phyloP scores from a whole-genome alignment of 805 yeast genomes.

The Lachancea fermentati region DNA sequence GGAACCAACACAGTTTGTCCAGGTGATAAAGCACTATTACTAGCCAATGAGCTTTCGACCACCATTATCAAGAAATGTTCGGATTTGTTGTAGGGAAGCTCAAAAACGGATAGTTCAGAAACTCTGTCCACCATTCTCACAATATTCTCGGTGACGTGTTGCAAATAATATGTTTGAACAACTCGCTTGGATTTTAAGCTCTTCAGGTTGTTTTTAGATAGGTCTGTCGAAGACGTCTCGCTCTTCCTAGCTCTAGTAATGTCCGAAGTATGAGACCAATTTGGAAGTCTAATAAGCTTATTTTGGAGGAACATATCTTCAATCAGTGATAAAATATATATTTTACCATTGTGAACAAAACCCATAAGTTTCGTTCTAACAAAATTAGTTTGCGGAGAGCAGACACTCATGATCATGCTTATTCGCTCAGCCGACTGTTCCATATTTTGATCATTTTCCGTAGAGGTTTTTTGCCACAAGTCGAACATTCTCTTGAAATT shows the following conservation, averaged over 20 bases:
- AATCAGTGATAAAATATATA: constrained; percentile 80
- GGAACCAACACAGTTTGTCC: constrained; percentile 9
- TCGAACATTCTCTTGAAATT: constrained; percentile 28
- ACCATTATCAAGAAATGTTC: constrained; percentile 83
- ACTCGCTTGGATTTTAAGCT: constrained; percentile 17
- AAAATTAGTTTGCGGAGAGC: constrained; percentile 38
- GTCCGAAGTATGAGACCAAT: constrained; percentile 34
- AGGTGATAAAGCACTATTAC: constrained; percentile 6
- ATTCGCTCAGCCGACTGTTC: constrained; percentile 19
- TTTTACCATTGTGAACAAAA: constrained; percentile 78
- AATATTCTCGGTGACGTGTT: constrained; percentile 79
- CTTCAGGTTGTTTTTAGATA: neutral
- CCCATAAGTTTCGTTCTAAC: constrained; percentile 89
- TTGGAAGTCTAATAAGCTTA: constrained; percentile 29
- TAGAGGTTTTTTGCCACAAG: constrained; percentile 2
- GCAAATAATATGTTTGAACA: constrained; percentile 59
- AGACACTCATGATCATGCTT: constrained; percentile 24
- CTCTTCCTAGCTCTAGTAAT: constrained; percentile 16
- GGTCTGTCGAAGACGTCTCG: neutral
- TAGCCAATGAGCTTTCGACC: constrained; percentile 63
- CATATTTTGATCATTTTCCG: neutral
- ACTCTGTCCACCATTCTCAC: constrained; percentile 76
- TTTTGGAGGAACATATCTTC: constrained; percentile 85
- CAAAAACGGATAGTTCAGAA: constrained; percentile 89
- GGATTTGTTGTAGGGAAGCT: constrained; percentile 39